These are phyloP conservation scores for Pyrenophora graminea DNA, from an alignment of 2,329 filamentous ascomycete genomes.

Conservation along the genomic window DNA sequence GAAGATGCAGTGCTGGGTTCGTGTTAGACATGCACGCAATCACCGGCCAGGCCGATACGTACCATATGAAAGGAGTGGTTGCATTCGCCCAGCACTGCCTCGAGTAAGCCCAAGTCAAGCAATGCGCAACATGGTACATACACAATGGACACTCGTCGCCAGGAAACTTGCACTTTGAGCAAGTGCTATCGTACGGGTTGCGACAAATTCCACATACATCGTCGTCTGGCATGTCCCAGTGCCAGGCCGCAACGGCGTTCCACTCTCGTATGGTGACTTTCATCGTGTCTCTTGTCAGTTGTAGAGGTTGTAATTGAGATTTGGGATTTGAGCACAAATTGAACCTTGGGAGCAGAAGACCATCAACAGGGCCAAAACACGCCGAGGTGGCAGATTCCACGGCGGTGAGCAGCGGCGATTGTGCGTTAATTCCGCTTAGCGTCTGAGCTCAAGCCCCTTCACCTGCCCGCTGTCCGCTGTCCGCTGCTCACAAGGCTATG, in stretches of 20 bases:
- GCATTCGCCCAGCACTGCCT: constrained; percentile 87
- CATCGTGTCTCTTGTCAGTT: constrained; percentile 59
- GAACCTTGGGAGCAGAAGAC: constrained; percentile 26
- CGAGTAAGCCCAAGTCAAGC: constrained; percentile 6
- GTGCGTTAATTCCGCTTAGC: constrained; percentile 7
- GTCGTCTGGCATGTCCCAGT: constrained; percentile 96
- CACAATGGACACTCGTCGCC: constrained; percentile 92
- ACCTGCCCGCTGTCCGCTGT: background rate
- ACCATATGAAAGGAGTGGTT: constrained; percentile 99
- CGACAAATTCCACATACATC: constrained; percentile 99
- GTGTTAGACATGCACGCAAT: constrained; percentile 11
- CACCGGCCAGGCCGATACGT: constrained; percentile 8
- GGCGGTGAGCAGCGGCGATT: constrained; percentile 24
- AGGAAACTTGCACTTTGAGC: constrained; percentile 96
- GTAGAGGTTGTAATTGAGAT: constrained; percentile 1
- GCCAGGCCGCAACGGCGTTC: constrained; percentile 94
- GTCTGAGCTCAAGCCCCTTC: constrained; percentile 17
- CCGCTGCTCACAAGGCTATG: background rate
- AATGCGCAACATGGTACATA: constrained; percentile 54
- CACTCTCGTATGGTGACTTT: constrained; percentile 94
- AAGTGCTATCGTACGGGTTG: constrained; percentile 96
- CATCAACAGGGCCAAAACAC: constrained; percentile 12
- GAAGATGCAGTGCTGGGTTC: constrained; percentile 80
- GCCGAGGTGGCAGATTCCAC: constrained; percentile 18
- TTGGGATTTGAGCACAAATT: constrained; percentile 7